Evolutionary conservation across 2,329 filamentous ascomycete species (phyloP).

Genomic region (Gaeumannomyces sp.): DNA sequence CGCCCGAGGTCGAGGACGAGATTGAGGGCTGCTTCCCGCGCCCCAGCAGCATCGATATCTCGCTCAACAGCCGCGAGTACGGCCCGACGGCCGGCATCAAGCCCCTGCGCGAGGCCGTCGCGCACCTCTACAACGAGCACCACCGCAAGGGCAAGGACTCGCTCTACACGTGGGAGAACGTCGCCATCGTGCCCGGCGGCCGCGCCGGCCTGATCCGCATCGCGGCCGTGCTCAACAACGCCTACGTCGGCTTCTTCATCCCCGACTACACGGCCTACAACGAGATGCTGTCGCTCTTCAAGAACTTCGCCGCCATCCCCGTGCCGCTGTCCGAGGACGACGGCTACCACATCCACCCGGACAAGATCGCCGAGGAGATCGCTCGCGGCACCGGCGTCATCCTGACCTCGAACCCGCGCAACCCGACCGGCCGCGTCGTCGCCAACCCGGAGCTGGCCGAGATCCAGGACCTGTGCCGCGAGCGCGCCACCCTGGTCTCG

Average conservation of each 20-base stretch:
- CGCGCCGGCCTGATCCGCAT: slow-evolving; percentile 91
- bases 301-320: slow-evolving; percentile 86
- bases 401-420: slow-evolving; percentile 89
- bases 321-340: slow-evolving; percentile 80
- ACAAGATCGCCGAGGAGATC: slow-evolving; percentile 90
- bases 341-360: slow-evolving; percentile 86
- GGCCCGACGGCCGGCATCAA: slow-evolving; percentile 92
- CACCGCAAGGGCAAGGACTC: slow-evolving; percentile 82
- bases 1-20: slow-evolving; percentile 88
- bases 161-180: slow-evolving; percentile 96
- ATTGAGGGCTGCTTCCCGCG: slow-evolving; percentile 85
- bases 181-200: slow-evolving; percentile 90
- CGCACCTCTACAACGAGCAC: slow-evolving; percentile 86
- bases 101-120: slow-evolving; percentile 80
- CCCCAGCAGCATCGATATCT: slow-evolving; percentile 71
- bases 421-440: slow-evolving; percentile 86
- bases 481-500: slow-evolving; percentile 84
- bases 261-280: slow-evolving; percentile 96
- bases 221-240: slow-evolving; percentile 86
- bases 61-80: slow-evolving; percentile 77
- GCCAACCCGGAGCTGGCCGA: slow-evolving; percentile 77
- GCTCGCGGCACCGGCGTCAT: slow-evolving; percentile 81
- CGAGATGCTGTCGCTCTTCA: slow-evolving; percentile 93
- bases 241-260: slow-evolving; percentile 90
- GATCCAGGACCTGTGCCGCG: slow-evolving; percentile 89